Conservation (phyloP, 2,329 filamentous ascomycete genomes). For the Curvularia eragrostidis region DNA sequence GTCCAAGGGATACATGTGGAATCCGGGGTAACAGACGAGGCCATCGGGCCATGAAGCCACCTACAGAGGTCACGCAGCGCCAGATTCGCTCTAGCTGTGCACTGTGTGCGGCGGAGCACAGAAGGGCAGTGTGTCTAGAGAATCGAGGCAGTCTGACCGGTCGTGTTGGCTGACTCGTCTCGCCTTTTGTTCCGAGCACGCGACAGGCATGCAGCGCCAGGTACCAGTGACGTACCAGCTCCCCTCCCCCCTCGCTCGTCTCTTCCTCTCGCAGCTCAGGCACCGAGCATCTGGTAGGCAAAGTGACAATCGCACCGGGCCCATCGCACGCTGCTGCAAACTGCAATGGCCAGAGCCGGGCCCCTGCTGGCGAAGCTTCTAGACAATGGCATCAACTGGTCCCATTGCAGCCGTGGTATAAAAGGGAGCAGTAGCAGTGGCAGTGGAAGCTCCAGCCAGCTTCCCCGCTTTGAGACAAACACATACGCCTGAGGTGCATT, state of each 20-base stretch:
- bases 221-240: conserved; percentile 24
- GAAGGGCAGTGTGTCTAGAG: background rate
- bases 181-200: conserved; percentile 6
- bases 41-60: background rate
- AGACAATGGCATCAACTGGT: conserved; percentile 16
- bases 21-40: conserved; percentile 17
- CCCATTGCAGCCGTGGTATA: conserved; percentile 15
- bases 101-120: background rate
- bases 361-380: conserved; percentile 16
- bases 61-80: background rate
- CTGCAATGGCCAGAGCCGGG: conserved; percentile 10
- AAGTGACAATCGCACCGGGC: conserved; percentile 4
- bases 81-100: background rate
- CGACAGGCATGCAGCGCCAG: conserved; percentile 19
- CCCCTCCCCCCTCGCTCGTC: conserved; percentile 2
- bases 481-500: conserved; percentile 17
- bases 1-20: conserved; percentile 9
- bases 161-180: background rate
- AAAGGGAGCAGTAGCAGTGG: too few relatives aligned
- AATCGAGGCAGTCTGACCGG: background rate
- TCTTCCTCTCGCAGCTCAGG: conserved; percentile 10
- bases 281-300: conserved; percentile 15
- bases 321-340: background rate
- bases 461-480: conserved; percentile 25
- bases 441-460: conserved; percentile 17